Base-by-base conservation (phyloP, 2,329 filamentous ascomycete species). In the Fusarium sp. region DNA sequence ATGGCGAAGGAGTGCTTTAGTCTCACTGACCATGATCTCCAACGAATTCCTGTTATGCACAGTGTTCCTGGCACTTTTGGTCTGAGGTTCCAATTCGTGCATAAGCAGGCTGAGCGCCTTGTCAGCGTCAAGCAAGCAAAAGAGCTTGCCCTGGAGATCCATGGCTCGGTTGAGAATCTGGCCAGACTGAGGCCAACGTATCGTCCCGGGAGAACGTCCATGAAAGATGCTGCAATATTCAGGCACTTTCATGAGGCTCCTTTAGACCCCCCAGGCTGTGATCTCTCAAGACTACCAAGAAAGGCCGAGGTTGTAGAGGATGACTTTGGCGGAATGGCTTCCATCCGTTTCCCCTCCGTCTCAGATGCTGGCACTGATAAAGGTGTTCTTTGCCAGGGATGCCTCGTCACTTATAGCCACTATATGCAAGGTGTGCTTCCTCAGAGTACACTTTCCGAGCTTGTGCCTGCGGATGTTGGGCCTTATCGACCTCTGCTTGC, bases 111-210 rank as follows among this genome's bases (percentile, higher is more conserved):
- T 24, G 63, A 70, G n/a, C 73, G 66, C 14, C 69, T 81, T 24
- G 77, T 81, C 33, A 80, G 78, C 66, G 74, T 79, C 20, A 79
- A 77, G 59, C 76, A 80, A 35, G 77, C 69, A 24, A 80, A 80
- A 62, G 39, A 76, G 20, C 70, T 81, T 24, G 78, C 73, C 8
- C 61, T 80, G 33, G 55, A 72, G 17, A 60, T 79, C 24, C 77
- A 81, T 45, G 77, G 77, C 15, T 79, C 76, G 13, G n/a, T 36
- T 22, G 66, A 72, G 44, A 51, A 63, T 35, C 35, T 74, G 38
- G 59, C 68, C 31, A 58, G 68, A 41, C 28, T 69, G 59, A 69
- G 63, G 24, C 72, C 68, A 26, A 72, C 42, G 35, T 70, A 60
- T 22, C 48, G 26, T 35, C 56, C 62, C 24, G 73, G 58, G 12